Percentiles rank a stretch among this genome's conserved stretches.
These are phyloP conservation scores for Colletotrichum tabaci DNA, from an alignment of 2,329 filamentous ascomycete species.

Conservation along the genomic window DNA sequence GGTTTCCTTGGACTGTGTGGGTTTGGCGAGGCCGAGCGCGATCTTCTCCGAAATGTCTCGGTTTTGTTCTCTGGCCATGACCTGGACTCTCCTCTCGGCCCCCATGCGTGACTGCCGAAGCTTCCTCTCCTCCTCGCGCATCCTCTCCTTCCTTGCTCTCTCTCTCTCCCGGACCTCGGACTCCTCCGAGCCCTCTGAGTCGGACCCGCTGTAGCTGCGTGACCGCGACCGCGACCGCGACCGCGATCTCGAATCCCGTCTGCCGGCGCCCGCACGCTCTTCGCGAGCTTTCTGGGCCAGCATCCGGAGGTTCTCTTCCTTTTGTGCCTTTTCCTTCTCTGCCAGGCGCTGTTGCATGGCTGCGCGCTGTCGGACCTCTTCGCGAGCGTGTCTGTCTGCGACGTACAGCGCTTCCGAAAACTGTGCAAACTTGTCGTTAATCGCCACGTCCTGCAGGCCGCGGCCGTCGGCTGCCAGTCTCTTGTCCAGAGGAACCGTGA, in stretches of 20 bases:
- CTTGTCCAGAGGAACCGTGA: slow-evolving; percentile 96
- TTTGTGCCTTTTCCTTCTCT: slow-evolving; percentile 95
- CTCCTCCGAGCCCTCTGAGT: slow-evolving; percentile 71
- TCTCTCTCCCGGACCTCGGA: slow-evolving; percentile 83
- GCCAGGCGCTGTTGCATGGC: slow-evolving; percentile 96
- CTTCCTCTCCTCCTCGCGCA: slow-evolving; percentile 88
- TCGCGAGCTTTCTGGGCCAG: slow-evolving; percentile 93
- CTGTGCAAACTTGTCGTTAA: slow-evolving; percentile 98
- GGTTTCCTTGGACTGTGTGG: slow-evolving; percentile 89
- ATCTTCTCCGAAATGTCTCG: slow-evolving; percentile 98
- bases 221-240: slow-evolving; percentile 60
- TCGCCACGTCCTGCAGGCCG: slow-evolving; percentile 91
- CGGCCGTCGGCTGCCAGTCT: slow-evolving; percentile 93
- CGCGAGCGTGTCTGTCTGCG: slow-evolving; percentile 92
- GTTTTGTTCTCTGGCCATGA: slow-evolving; percentile 95
- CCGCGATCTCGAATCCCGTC: slow-evolving; percentile 56
- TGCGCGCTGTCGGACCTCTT: slow-evolving; percentile 93
- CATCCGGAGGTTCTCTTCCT: slow-evolving; percentile 91
- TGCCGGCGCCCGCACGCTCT: slow-evolving; percentile 74
- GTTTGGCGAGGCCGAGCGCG: slow-evolving; percentile 93
- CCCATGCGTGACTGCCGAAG: slow-evolving; percentile 96
- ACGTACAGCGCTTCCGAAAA: slow-evolving; percentile 96
- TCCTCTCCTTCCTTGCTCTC: slow-evolving; percentile 81
- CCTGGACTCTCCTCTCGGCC: slow-evolving; percentile 89
- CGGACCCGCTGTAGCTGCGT: slow-evolving; percentile 68